Evolutionary conservation across 306 rosid genomes (phyloP).

Genomic region (Parietaria judaica): DNA sequence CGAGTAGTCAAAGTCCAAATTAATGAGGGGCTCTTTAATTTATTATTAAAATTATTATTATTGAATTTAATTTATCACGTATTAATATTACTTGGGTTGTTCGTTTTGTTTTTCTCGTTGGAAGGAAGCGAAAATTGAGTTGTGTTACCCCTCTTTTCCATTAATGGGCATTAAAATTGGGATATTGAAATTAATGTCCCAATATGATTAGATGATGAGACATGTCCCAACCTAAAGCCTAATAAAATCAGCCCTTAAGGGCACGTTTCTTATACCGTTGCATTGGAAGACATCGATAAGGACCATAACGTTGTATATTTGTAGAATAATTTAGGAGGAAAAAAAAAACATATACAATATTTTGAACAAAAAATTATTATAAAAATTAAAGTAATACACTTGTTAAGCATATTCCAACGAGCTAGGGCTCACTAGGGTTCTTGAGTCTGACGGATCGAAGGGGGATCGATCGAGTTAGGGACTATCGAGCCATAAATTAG

Average conservation of each 20-base stretch:
- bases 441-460: no score
- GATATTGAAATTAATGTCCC: neutral
- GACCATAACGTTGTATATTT: neutral
- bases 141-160: neutral
- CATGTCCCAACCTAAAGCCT: neutral
- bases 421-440: no score
- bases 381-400: no score
- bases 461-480: no score
- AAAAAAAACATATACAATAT: no score
- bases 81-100: neutral
- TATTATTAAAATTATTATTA: neutral
- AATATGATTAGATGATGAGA: neutral
- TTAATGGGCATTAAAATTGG: neutral
- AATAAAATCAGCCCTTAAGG: neutral
- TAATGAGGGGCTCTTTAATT: neutral
- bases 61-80: neutral
- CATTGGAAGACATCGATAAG: neutral
- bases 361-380: neutral
- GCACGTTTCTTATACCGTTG: neutral
- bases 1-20: constrained; percentile 23
- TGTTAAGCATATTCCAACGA: no score
- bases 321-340: no score
- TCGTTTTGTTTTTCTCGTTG: neutral
- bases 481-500: no score
- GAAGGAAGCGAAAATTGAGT: neutral